phyloP scores from a whole-genome alignment of 495 filamentous ascomycete species.

The Penicillium herquei region DNA sequence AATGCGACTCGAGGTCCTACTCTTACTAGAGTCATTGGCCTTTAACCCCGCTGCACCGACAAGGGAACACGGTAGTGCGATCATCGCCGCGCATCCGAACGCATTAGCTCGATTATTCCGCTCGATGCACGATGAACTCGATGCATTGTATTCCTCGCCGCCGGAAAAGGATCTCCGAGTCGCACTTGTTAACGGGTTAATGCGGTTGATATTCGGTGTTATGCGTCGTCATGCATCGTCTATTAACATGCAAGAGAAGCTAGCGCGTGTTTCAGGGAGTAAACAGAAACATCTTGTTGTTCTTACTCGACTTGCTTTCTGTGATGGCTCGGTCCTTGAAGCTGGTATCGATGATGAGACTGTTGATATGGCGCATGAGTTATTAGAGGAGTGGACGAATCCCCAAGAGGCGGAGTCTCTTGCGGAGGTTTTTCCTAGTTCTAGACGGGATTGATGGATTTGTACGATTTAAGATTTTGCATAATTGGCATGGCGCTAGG shows the following conservation, averaged over 20 bases:
- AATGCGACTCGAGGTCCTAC: constrained; percentile 57
- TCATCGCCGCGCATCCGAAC: constrained; percentile 53
- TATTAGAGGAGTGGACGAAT: constrained; percentile 64
- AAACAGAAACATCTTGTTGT: constrained; percentile 65
- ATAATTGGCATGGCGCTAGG: constrained; percentile 10
- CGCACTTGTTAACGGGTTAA: constrained; percentile 57
- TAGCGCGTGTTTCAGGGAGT: constrained; percentile 55
- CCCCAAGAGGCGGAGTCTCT: constrained; percentile 70
- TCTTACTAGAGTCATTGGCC: constrained; percentile 52
- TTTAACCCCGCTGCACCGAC: constrained; percentile 35
- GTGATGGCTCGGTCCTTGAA: constrained; percentile 60
- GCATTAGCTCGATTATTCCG: constrained; percentile 59
- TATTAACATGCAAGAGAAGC: constrained; percentile 56
- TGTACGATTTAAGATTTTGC: constrained; percentile 4
- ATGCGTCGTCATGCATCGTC: constrained; percentile 45
- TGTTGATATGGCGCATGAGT: constrained; percentile 60
- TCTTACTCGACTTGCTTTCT: constrained; percentile 67
- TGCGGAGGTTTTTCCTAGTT: constrained; percentile 53
- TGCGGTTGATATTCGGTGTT: constrained; percentile 61
- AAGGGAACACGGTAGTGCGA: constrained; percentile 47
- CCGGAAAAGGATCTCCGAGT: constrained; percentile 39
- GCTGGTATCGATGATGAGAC: constrained; percentile 65
- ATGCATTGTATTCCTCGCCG: constrained; percentile 55
- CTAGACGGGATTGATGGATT: constrained; percentile 25
- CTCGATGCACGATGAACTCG: constrained; percentile 63